phyloP scores from a whole-genome alignment of 2,329 filamentous ascomycete genomes.

The Neonectria faginata region DNA sequence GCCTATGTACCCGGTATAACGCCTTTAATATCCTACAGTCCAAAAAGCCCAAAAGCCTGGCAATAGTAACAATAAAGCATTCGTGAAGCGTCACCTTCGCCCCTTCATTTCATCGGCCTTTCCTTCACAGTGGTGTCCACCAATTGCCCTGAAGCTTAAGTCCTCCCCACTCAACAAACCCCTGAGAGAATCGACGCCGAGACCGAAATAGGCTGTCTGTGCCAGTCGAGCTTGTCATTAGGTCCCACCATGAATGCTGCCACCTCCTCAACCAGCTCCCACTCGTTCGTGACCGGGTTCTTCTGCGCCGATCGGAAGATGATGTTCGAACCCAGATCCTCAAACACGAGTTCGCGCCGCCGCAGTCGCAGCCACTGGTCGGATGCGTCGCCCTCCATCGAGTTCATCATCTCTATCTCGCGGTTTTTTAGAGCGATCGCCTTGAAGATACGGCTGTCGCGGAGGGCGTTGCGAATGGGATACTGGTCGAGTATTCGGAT shows the following conservation, averaged over 20 bases:
- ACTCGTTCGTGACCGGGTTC: constrained; percentile 46
- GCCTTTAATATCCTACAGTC: constrained; percentile 5
- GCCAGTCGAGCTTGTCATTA: constrained; percentile 51
- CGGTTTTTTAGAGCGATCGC: constrained; percentile 55
- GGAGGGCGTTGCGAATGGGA: constrained; percentile 57
- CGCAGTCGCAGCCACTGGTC: constrained; percentile 56
- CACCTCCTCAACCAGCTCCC: constrained; percentile 55
- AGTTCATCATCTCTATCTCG: constrained; percentile 50
- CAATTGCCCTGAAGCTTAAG: neutral
- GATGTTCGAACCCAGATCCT: constrained; percentile 52
- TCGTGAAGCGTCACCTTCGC: neutral
- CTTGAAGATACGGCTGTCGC: constrained; percentile 55
- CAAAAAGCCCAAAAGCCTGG: constrained; percentile 6
- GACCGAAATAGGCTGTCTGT: constrained; percentile 52
- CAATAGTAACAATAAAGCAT: constrained; percentile 8
- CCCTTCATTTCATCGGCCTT: neutral
- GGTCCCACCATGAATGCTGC: constrained; percentile 47
- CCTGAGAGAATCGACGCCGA: constrained; percentile 44
- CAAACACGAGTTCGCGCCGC: constrained; percentile 54
- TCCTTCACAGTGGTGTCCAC: too few relatives aligned
- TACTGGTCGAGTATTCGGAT: constrained; percentile 55
- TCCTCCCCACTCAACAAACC: constrained; percentile 28
- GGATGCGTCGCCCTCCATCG: constrained; percentile 46
- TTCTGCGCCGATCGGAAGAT: constrained; percentile 53
- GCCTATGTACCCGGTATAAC: neutral